Base-by-base conservation (phyloP, 2,329 filamentous ascomycete genomes). In the Alternaria infectoria region DNA sequence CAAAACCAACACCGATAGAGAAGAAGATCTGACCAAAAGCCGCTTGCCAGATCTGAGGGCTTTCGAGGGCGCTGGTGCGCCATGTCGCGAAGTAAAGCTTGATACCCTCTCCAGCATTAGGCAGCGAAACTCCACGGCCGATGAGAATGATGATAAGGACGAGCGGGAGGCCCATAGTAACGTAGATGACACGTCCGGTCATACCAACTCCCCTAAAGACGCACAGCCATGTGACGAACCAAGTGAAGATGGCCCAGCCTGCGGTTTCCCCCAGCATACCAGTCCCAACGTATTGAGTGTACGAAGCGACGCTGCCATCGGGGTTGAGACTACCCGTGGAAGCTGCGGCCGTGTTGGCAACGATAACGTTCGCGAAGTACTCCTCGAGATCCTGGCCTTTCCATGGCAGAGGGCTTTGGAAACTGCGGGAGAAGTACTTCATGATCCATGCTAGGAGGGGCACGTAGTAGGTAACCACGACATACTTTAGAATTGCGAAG, bases 21-120 rank as follows among this genome's bases (percentile, higher is more conserved):
- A 86, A 87, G 72, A 87, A 87, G 56, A 87, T 84, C 61, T 87
- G 86, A 1, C 58, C 58, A 63, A 57, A 45, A 23, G 86, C 86
- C 15, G 84, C 86, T 71, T 87, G 85, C 86, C 86, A 87, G 6
- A 87, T 81, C 2, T 79, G 79, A 0, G 84, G 84, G 19, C 28
- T 30, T 15, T 47, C 9, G 12, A 62, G 59, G 84, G 52, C 36
- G 12, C 55, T 54, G 6, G 44, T 52, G 36, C 63, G 40, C 64
- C 65, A 67, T 8, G 56, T 62, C 10, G 51, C 65, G 36, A 68
- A 65, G 43, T 68, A 68, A 6, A 67, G 21, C 26, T 60, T 62
- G 17, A 67, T 59, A 1, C 62, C 65, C 2, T 54, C 54, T 8
- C 65, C 59, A 3, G 56, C 65, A 40, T 65, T 67, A 12, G 55